Conservation (phyloP, 2,329 filamentous ascomycete genomes). For the Zopfia rhizophila region DNA sequence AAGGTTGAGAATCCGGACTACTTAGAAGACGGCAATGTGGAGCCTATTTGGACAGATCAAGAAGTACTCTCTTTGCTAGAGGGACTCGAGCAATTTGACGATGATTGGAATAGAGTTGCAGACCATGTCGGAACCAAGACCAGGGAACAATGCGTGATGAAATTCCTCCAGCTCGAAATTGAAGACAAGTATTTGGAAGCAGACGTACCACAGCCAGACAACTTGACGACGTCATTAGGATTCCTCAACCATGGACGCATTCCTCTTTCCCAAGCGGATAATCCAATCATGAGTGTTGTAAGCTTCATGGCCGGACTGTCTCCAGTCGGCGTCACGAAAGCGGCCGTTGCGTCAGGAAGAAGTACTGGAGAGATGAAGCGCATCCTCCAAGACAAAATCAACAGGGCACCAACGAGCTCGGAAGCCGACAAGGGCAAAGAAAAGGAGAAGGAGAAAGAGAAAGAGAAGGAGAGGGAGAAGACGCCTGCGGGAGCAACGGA, state of each 20-base stretch:
- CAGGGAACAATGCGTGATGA: slow-evolving; percentile 93
- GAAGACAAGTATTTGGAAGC: slow-evolving; percentile 96
- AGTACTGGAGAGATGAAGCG: slow-evolving; percentile 88
- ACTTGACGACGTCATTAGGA: slow-evolving; percentile 67
- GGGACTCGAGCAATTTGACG: slow-evolving; percentile 90
- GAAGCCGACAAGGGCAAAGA: slow-evolving; percentile 65
- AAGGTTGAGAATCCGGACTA: slow-evolving; percentile 91
- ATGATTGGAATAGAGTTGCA: slow-evolving; percentile 93
- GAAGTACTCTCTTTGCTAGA: slow-evolving; percentile 91
- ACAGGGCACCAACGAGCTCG: slow-evolving; percentile 63
- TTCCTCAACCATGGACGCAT: slow-evolving; percentile 77
- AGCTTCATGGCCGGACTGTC: slow-evolving; percentile 92
- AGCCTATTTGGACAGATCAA: slow-evolving; percentile 89
- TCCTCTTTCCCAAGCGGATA: slow-evolving; percentile 92
- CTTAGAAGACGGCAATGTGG: slow-evolving; percentile 79
- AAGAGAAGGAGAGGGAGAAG: slow-evolving; percentile 66
- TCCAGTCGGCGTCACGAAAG: slow-evolving; percentile 88
- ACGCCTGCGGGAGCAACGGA: slow-evolving; percentile 60
- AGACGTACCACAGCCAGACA: slow-evolving; percentile 65
- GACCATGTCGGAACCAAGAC: slow-evolving; percentile 92
- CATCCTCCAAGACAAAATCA: slow-evolving; percentile 80
- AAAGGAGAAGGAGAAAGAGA: slow-evolving; percentile 60
- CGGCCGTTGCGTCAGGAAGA: slow-evolving; percentile 77
- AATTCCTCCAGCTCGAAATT: slow-evolving; percentile 95
- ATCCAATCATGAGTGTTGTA: slow-evolving; percentile 96